Evolutionary conservation across 371 early-diverging fungal species (phyloP).

Genomic region (Rhizopus microsporus): DNA sequence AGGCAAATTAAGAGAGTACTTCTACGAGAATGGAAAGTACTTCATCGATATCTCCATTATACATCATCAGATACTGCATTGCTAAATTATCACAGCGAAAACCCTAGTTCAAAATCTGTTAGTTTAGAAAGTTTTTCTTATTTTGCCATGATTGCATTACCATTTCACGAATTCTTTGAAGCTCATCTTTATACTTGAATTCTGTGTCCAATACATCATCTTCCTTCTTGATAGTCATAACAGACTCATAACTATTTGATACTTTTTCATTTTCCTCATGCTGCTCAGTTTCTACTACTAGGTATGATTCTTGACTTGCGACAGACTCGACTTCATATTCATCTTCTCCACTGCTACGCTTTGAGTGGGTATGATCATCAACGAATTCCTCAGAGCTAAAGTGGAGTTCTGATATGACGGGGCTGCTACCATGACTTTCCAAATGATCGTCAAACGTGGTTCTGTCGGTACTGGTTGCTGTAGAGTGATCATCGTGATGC

Average conservation of each 20-base stretch:
- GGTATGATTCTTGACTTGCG: not conserved
- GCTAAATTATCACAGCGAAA: constrained; percentile 33
- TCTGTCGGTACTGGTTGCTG: not conserved
- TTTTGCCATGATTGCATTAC: constrained; percentile 11
- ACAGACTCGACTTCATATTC: not conserved
- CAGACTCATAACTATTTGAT: too few relatives aligned
- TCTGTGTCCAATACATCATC: not conserved
- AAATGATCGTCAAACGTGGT: not conserved
- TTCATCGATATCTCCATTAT: constrained; percentile 33
- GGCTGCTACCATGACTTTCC: not conserved
- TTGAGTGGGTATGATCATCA: not conserved
- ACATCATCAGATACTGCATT: constrained; percentile 16
- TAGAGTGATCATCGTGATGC: not conserved
- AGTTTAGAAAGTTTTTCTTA: not conserved
- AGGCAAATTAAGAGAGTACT: not conserved
- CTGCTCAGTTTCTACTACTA: too few relatives aligned
- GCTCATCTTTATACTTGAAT: constrained; percentile 18
- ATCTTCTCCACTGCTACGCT: not conserved
- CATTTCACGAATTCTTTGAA: constrained; percentile 43
- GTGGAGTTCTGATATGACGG: not conserved
- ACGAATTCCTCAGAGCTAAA: not conserved
- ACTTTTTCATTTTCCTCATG: too few relatives aligned
- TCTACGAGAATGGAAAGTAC: constrained; percentile 36
- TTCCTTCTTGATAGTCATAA: not conserved
- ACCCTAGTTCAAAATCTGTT: too few relatives aligned